These are phyloP conservation scores for Calonectria henricotiae DNA, from an alignment of 2,329 filamentous ascomycete species.

Conservation along the genomic window DNA sequence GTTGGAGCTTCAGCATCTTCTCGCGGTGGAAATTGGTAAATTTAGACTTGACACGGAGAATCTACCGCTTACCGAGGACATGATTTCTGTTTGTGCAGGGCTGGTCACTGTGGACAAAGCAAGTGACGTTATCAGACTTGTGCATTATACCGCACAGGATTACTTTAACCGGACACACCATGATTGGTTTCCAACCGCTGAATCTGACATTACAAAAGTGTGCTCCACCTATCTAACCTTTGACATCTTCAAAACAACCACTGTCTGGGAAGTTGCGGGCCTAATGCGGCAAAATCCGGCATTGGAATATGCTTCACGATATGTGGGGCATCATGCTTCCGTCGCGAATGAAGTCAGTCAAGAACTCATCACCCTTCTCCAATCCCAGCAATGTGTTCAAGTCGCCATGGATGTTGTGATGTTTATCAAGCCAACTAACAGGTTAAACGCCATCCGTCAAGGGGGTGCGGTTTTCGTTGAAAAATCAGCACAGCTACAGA, in stretches of 20 bases:
- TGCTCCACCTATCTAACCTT: neutral
- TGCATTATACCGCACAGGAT: neutral
- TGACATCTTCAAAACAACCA: neutral
- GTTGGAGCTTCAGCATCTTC: neutral
- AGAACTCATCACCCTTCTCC: neutral
- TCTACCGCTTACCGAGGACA: neutral
- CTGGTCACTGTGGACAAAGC: neutral
- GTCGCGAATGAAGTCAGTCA: neutral
- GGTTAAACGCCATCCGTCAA: neutral
- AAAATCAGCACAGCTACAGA: too few relatives aligned
- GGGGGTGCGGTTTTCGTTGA: neutral
- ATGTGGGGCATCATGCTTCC: neutral
- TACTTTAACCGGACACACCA: neutral
- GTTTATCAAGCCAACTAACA: neutral
- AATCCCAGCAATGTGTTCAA: neutral
- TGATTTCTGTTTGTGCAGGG: neutral
- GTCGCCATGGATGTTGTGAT: neutral
- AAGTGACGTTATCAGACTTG: neutral
- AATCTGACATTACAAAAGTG: neutral
- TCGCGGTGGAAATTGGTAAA: neutral
- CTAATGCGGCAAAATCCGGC: neutral
- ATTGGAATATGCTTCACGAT: neutral
- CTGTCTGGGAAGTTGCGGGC: neutral
- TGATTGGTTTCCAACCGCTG: neutral
- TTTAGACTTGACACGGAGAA: neutral